Conservation (phyloP, 106 monocot species). For the Phalaenopsis aphrodite region DNA sequence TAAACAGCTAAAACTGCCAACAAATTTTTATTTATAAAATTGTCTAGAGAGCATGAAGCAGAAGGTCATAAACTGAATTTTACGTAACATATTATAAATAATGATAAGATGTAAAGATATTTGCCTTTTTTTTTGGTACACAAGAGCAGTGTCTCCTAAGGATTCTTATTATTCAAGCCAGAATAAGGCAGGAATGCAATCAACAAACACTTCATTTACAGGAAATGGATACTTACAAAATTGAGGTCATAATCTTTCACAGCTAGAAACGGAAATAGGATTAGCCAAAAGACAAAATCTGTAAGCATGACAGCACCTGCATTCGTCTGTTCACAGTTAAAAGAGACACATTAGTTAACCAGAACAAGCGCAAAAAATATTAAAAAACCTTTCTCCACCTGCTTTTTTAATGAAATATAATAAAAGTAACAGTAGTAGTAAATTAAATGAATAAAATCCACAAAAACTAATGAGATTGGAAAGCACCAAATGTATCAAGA, state of each 20-base stretch:
- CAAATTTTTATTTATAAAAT: no score
- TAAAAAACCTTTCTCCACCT: neutral
- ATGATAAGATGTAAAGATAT: neutral
- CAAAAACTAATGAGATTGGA: neutral
- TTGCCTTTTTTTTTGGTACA: neutral
- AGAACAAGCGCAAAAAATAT: neutral
- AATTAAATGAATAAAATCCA: neutral
- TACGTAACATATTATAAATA: neutral
- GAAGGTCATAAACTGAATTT: no score
- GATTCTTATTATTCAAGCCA: neutral
- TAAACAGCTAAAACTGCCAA: no score
- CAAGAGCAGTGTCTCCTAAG: no score
- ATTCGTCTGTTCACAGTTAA: constrained; percentile 52
- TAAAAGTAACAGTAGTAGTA: neutral
- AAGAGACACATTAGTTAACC: neutral
- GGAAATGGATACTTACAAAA: constrained; percentile 54
- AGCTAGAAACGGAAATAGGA: constrained; percentile 86
- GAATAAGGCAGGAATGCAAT: neutral
- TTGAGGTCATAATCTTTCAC: constrained; percentile 82
- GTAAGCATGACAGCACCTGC: constrained; percentile 98
- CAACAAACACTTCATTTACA: neutral
- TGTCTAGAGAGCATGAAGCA: no score
- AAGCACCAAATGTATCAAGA: no score
- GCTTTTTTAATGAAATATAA: neutral
- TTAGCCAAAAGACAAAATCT: constrained; percentile 92